Base-by-base conservation (phyloP, 108 stramenopile genomes). In the Stephanodiscus triporus region DNA sequence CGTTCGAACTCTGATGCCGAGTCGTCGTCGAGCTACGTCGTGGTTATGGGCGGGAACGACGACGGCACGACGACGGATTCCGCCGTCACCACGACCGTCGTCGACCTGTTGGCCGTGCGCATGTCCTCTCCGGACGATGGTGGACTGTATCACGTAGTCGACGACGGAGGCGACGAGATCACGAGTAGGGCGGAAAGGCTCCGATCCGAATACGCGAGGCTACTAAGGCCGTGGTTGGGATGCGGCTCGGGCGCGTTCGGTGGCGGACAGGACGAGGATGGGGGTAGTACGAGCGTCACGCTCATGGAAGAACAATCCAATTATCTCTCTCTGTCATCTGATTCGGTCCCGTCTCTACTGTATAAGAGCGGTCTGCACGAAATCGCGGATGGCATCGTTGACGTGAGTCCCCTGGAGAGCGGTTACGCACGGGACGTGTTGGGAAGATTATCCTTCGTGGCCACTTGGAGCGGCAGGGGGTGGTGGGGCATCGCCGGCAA, bases 401-500 rank as follows among this genome's bases (percentile, higher is more conserved):
- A 95, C 78, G 88, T 95, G 0, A 56, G 86, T 51, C 91, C 93
- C 9, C 75, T 95, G 43, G 69, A 83, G 29, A 88, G 88, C 68
- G 93, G 93, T 43, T 91, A 84, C 68, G 81, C 90, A 4, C 68
- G 89, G 62, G 91, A 95, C 58, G 88, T 87, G 19, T 89, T 91
- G 76, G 93, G 93, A 11, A 79, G 93, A 37, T 58, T 94, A 40
- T 53, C 77, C 19, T 82, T 82, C 63, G 63, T 54, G 16, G 50
- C 71, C 13, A 67, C 66, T 42, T 78, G 76, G 81, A 64, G 76
- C 63, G 81, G 81, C 22, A 68, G 43, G 72, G 81, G 80, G 11
- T 81, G 80, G 80, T 78, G 80, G 80, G 78, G 78, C 9, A 56
- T 62, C 23, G 34, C 43, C 27, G 24, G 66, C 30, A 7, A 47